Percentiles rank a stretch among this genome's conserved stretches.
Conservation (phyloP, 768 basidiomycete genomes). For the Zangia roseola region DNA sequence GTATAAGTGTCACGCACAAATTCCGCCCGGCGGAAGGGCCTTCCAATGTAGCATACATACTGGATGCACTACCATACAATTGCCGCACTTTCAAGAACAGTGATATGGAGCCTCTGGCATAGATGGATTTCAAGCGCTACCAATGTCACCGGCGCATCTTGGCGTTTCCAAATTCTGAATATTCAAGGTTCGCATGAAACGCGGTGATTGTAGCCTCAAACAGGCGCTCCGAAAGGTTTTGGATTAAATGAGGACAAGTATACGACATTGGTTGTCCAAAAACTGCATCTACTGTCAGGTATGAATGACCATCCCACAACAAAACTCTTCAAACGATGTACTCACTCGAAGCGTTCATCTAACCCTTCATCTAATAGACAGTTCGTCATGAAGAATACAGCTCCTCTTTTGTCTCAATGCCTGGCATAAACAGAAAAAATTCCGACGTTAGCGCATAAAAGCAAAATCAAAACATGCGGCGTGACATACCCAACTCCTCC, state of each 20-base stretch:
- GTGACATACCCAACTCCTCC: constrained; percentile 81
- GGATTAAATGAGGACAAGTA: constrained; percentile 20
- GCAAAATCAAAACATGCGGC: background rate
- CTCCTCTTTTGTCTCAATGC: constrained; percentile 63
- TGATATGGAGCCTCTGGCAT: too few species aligned
- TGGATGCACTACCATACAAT: background rate
- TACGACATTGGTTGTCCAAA: constrained; percentile 18
- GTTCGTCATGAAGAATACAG: constrained; percentile 47
- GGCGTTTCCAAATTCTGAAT: too few species aligned
- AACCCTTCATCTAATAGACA: constrained; percentile 1
- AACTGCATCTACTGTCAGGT: constrained; percentile 26
- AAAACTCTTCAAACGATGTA: background rate
- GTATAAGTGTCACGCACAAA: background rate
- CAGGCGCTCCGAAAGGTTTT: constrained; percentile 7
- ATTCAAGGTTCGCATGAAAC: background rate
- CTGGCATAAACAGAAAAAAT: constrained; percentile 28
- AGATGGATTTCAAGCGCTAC: too few species aligned
- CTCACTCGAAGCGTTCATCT: constrained; percentile 20
- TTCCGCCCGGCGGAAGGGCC: background rate
- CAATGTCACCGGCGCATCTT: too few species aligned
- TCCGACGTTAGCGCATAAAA: background rate
- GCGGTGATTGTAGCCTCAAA: background rate
- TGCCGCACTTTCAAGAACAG: background rate
- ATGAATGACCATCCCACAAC: background rate
- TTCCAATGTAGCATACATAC: background rate